Percentiles rank a stretch among this genome's conserved stretches.
Conservation (phyloP, 139 green algal genomes). For the Zygnema circumcarinatum region DNA sequence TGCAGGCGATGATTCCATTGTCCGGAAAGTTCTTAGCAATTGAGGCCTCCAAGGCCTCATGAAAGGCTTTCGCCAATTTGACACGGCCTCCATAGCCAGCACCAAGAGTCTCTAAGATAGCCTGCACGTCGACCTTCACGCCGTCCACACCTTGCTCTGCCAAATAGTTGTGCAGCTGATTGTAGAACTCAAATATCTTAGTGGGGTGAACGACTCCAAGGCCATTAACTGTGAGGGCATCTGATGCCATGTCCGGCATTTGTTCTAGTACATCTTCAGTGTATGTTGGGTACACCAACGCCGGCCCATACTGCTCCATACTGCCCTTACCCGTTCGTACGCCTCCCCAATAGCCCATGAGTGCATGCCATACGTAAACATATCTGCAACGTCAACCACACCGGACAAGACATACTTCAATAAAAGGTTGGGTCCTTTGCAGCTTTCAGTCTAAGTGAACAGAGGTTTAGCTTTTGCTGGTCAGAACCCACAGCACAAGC, state of each 20-base stretch:
- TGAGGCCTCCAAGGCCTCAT: slow-evolving; percentile 71
- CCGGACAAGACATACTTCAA: neutral
- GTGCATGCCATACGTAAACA: slow-evolving; percentile 95
- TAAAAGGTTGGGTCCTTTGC: neutral
- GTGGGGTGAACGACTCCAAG: slow-evolving; percentile 73
- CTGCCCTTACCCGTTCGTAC: slow-evolving; percentile 65
- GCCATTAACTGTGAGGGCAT: slow-evolving; percentile 69
- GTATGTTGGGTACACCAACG: slow-evolving; percentile 58
- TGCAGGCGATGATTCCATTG: slow-evolving; percentile 97
- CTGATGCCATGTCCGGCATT: slow-evolving; percentile 83
- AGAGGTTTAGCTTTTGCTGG: neutral
- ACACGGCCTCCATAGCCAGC: slow-evolving; percentile 72
- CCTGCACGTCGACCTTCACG: slow-evolving; percentile 85
- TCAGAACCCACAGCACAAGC: too few relatives aligned
- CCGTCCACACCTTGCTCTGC: slow-evolving; percentile 79
- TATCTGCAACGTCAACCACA: slow-evolving; percentile 54
- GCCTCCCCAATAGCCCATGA: slow-evolving; percentile 93
- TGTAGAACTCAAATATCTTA: slow-evolving; percentile 74
- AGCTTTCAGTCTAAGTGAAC: neutral
- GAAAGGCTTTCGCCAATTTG: slow-evolving; percentile 56
- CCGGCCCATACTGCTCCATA: slow-evolving; percentile 34
- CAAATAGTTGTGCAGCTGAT: slow-evolving; percentile 90
- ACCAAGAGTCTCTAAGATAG: slow-evolving; percentile 68
- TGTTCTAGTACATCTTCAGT: slow-evolving; percentile 73
- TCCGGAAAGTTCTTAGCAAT: slow-evolving; percentile 81